phyloP scores from a whole-genome alignment of 2,329 filamentous ascomycete species.

The Penicillium paneum region DNA sequence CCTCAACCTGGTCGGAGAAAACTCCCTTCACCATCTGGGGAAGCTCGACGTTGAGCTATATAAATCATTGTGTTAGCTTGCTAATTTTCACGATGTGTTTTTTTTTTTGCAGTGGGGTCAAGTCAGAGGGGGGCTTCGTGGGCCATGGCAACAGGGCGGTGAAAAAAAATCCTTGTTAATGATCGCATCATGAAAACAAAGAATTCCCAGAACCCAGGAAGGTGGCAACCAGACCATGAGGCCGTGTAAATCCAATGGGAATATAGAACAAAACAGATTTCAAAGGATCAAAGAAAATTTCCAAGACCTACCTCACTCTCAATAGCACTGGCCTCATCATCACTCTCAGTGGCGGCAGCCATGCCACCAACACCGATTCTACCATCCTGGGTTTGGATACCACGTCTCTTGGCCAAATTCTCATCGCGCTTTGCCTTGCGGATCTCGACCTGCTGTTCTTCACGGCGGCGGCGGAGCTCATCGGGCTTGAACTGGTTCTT shows the following conservation, averaged over 20 bases:
- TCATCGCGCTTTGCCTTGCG: constrained; percentile 98
- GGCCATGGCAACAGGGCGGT: constrained; percentile 35
- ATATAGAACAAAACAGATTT: constrained; percentile 5
- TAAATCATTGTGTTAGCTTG: constrained; percentile 23
- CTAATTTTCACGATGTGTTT: constrained; percentile 16
- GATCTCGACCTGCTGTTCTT: constrained; percentile 99
- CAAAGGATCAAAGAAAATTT: constrained; percentile 22
- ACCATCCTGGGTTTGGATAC: constrained; percentile 76
- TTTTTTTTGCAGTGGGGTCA: constrained; percentile 19
- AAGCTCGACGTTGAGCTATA: constrained; percentile 91
- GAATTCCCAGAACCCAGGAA: background rate
- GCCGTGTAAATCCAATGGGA: background rate
- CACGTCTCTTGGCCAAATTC: constrained; percentile 96
- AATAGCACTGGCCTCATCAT: constrained; percentile 92
- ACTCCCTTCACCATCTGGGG: constrained; percentile 97
- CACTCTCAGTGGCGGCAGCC: constrained; percentile 88
- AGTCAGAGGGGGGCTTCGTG: constrained; percentile 21
- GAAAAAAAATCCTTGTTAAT: constrained; percentile 33
- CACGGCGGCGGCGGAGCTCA: constrained; percentile 94
- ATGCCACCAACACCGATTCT: constrained; percentile 59
- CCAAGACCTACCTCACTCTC: constrained; percentile 83
- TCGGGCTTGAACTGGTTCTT: constrained; percentile 99
- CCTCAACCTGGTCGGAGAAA: constrained; percentile 97
- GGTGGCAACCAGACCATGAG: background rate
- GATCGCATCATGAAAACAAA: constrained; percentile 32